phyloP scores from a whole-genome alignment of 1,284 basidiomycete species.

The Moesziomyces sp. region DNA sequence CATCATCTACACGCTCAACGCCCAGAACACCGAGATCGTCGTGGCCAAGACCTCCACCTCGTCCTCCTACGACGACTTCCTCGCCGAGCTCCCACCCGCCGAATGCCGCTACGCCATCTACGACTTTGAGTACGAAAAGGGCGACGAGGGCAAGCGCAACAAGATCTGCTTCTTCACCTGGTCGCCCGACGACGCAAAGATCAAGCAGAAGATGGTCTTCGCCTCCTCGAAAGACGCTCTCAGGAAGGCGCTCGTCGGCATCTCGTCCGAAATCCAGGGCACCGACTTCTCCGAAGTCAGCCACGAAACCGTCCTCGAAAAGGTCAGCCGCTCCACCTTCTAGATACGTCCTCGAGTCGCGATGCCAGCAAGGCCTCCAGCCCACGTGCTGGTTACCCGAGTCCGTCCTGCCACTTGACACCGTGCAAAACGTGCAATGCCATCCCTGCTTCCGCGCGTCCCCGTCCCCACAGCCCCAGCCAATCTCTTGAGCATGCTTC shows the following conservation, averaged over 20 bases:
- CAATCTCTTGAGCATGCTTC: too few relatives aligned
- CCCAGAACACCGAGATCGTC: conserved; percentile 74
- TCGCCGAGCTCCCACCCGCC: conserved; percentile 78
- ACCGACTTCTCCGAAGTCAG: conserved; percentile 84
- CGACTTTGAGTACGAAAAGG: conserved; percentile 88
- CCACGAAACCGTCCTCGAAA: conserved; percentile 72
- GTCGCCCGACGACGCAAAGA: conserved; percentile 85
- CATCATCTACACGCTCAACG: conserved; percentile 82
- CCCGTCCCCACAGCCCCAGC: too few relatives aligned
- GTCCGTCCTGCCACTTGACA: too few relatives aligned
- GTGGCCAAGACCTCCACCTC: conserved; percentile 61
- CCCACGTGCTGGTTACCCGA: too few relatives aligned
- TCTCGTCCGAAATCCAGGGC: conserved; percentile 85
- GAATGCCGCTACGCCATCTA: conserved; percentile 91
- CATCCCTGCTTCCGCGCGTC: too few relatives aligned
- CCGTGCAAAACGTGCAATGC: not conserved
- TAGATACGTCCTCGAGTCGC: conserved; percentile 10
- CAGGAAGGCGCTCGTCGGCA: conserved; percentile 77
- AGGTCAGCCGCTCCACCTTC: conserved; percentile 40
- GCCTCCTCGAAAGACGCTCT: conserved; percentile 91
- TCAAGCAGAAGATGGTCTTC: conserved; percentile 94
- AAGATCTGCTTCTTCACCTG: conserved; percentile 90
- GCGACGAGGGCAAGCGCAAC: conserved; percentile 82
- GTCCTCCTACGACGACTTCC: conserved; percentile 80
- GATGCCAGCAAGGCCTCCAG: too few relatives aligned